Percentiles rank a stretch among this genome's conserved stretches.
These are phyloP conservation scores for Hericium coralloides DNA, from an alignment of 768 basidiomycete species.

Conservation along the genomic window DNA sequence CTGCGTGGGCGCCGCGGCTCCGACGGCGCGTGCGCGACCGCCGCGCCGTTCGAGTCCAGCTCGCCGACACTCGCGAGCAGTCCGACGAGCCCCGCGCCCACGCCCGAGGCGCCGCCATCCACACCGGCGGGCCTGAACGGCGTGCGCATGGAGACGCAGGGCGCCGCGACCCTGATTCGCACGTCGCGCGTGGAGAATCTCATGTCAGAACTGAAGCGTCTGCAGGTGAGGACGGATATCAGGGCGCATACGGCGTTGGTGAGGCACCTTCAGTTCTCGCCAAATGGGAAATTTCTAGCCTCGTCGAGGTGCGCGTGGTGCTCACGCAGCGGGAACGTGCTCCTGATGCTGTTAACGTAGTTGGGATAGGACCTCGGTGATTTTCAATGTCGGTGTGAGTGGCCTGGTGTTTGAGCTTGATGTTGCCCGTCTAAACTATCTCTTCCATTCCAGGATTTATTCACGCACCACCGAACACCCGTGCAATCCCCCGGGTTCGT, in stretches of 20 bases:
- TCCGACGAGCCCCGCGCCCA: slow-evolving; percentile 11
- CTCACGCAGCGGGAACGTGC: no score
- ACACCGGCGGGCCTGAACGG: slow-evolving; percentile 12
- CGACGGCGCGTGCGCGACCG: slow-evolving; percentile 11
- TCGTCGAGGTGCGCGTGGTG: slow-evolving; percentile 46
- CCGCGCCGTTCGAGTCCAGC: slow-evolving; percentile 15
- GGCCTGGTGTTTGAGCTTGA: background rate
- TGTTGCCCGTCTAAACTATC: background rate
- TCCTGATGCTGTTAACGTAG: slow-evolving; percentile 24
- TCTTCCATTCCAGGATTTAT: slow-evolving; percentile 35
- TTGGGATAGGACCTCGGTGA: slow-evolving; percentile 64
- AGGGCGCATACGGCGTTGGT: slow-evolving; percentile 62
- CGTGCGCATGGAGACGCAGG: slow-evolving; percentile 8
- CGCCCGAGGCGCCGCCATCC: background rate
- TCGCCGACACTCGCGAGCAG: slow-evolving; percentile 11
- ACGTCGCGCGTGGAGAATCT: slow-evolving; percentile 47
- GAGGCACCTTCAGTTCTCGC: slow-evolving; percentile 66
- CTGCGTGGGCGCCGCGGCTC: slow-evolving; percentile 7
- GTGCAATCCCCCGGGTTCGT: slow-evolving; percentile 67
- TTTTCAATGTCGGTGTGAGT: slow-evolving; percentile 57
- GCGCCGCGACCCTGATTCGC: slow-evolving; percentile 25
- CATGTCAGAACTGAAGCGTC: slow-evolving; percentile 43
- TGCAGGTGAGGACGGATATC: slow-evolving; percentile 51
- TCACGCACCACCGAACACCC: slow-evolving; percentile 51
- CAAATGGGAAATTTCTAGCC: slow-evolving; percentile 64